Evolutionary conservation across 2,329 filamentous ascomycete species (phyloP).

Genomic region (Sporothrix sp.): DNA sequence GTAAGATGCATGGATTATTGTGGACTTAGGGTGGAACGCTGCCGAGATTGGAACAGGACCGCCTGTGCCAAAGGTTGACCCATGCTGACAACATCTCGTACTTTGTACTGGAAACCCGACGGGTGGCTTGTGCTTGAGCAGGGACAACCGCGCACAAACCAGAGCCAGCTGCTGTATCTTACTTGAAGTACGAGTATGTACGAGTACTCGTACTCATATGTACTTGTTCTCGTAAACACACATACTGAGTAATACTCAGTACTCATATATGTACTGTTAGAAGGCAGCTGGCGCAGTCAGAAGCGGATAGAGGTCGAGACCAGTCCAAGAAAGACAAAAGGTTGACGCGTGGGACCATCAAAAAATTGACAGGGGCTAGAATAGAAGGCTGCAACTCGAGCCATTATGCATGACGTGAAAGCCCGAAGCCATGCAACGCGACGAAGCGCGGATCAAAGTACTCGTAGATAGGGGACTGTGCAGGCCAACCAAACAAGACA

Average conservation of each 20-base stretch:
- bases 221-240: background rate
- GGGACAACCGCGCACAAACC: no score
- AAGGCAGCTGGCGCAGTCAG: no score
- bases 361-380: background rate
- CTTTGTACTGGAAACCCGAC: background rate
- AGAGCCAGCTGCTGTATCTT: no score
- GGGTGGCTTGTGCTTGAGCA: background rate
- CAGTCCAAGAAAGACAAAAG: background rate
- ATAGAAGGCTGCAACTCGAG: background rate
- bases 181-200: no score
- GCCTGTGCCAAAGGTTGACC: slow-evolving; percentile 19
- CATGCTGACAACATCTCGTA: slow-evolving; percentile 16
- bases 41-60: slow-evolving; percentile 31
- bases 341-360: background rate
- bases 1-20: no score
- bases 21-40: slow-evolving; percentile 30
- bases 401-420: background rate
- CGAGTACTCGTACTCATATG: background rate
- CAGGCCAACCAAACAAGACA: background rate
- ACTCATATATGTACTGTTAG: no score
- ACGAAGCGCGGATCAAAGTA: no score
- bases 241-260: no score
- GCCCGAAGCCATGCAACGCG: background rate
- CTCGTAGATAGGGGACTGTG: no score
- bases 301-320: no score